Base-by-base conservation (phyloP, 352 stramenopile species). In the Phytophthora idaei region DNA sequence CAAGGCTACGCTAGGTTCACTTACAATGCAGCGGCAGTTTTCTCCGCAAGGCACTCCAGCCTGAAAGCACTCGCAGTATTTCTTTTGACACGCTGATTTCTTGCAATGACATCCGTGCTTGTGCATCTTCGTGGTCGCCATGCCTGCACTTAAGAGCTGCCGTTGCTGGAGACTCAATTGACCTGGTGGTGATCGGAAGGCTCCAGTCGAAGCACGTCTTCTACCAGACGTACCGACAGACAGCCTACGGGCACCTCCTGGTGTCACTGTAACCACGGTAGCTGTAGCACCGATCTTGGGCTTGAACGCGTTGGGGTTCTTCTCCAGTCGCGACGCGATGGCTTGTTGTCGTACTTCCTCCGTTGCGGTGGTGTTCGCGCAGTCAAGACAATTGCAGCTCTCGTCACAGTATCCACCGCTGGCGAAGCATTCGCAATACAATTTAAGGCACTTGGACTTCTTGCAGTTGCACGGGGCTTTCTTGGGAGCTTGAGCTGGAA, bases 31-130 rank as follows among this genome's bases (percentile, higher is more conserved):
- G 28, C 94, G 92, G 66, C 91, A 97, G 67, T 96, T 97, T 49
- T 90, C 80, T 17, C 85, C 90, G 56, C 91, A 97, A 12, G 82
- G 70, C 6, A 96, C 84, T 6, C 85, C 90, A 0, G 93, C 94
- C 66, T 98, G 93, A 71, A 97, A 99, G 50, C 97, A 99, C 76
- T 99, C 97, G 71, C 97, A 99, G 72, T 99, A 99, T 47, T 98
- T 98, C 81, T 99, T 99, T 64, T 98, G 92, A 60, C 97, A 99
- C 2, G 90, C 92, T 21, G 90, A 98, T 69, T 98, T 99, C 29
- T 98, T 96, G 69, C 97, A 99, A 64, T 98, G 97, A 67, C 97
- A 99, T 5, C 97, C 96, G 28, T 97, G 77, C 62, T 98, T 98
- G 80, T 99, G 96, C 65, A 90, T 92, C 65, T 90, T 92, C 50